phyloP scores from a whole-genome alignment of 345 rosid genomes.

The Trapa bicornis region DNA sequence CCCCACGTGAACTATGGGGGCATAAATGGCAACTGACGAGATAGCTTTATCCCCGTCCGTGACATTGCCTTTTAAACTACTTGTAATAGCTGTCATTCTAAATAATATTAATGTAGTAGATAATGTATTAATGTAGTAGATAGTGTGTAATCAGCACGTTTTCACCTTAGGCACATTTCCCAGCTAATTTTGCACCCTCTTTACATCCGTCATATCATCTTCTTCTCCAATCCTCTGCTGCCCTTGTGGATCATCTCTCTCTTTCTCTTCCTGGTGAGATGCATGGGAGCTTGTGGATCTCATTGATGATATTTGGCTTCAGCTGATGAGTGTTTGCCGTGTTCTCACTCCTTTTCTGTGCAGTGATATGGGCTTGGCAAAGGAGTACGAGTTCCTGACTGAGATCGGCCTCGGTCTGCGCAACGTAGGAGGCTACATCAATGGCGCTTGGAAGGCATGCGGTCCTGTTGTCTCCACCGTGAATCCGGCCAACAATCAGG shows the following conservation, averaged over 20 bases:
- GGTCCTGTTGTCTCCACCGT: constrained; percentile 55
- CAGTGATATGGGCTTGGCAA: constrained; percentile 52
- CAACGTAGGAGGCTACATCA: constrained; percentile 58
- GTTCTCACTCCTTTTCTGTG: not conserved
- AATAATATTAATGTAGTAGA: too few species aligned
- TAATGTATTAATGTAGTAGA: too few species aligned
- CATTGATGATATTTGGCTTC: constrained; percentile 1
- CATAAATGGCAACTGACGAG: too few species aligned
- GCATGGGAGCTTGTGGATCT: too few species aligned
- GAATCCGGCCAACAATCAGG: constrained; percentile 88
- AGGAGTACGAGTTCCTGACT: constrained; percentile 53
- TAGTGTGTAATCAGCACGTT: too few species aligned
- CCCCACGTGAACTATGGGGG: too few species aligned
- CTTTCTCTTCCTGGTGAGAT: not conserved
- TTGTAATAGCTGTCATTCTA: too few species aligned
- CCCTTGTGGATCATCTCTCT: not conserved
- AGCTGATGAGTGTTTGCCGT: not conserved
- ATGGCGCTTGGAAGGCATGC: constrained; percentile 64
- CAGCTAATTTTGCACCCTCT: not conserved
- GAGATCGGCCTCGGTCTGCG: constrained; percentile 63
- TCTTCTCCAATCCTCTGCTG: not conserved
- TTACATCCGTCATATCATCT: not conserved
- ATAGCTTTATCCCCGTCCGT: too few species aligned
- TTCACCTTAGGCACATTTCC: too few species aligned
- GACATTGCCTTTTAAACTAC: too few species aligned